Conservation (phyloP, 2,329 filamentous ascomycete genomes). For the Pseudogymnoascus sp. region DNA sequence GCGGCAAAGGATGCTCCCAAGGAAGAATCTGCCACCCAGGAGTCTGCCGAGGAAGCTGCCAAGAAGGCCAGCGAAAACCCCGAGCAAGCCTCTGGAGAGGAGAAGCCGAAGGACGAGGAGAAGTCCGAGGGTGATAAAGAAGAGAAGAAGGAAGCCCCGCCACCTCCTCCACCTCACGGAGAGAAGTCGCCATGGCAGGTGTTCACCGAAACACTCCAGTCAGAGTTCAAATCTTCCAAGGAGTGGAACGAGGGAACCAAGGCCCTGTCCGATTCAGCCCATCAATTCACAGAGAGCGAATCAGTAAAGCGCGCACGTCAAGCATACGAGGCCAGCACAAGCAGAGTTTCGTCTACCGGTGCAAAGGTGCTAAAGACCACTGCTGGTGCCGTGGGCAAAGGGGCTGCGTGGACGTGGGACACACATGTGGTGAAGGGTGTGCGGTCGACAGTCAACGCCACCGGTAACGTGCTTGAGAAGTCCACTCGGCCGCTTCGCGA, state of each 20-base stretch:
- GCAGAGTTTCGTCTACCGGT: constrained; percentile 70
- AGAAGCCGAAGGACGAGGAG: constrained; percentile 36
- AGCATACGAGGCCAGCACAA: constrained; percentile 80
- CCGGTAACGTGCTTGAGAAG: constrained; percentile 82
- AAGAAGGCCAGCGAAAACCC: constrained; percentile 32
- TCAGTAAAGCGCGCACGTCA: constrained; percentile 76
- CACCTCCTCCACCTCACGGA: constrained; percentile 90
- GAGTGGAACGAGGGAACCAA: constrained; percentile 99
- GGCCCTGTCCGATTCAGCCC: constrained; percentile 77
- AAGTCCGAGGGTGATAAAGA: constrained; percentile 39
- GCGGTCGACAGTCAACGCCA: constrained; percentile 74
- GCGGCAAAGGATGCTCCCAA: constrained; percentile 1
- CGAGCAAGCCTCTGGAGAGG: constrained; percentile 23
- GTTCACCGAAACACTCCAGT: constrained; percentile 91
- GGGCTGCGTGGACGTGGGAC: constrained; percentile 95
- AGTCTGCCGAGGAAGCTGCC: constrained; percentile 23
- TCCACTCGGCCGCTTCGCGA: constrained; percentile 90
- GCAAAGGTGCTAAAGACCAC: constrained; percentile 76
- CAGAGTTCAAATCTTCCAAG: constrained; percentile 92
- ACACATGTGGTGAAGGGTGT: constrained; percentile 87
- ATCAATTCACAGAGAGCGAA: constrained; percentile 90
- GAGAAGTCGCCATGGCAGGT: constrained; percentile 99
- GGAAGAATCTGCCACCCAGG: constrained; percentile 15
- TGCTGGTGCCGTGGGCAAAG: constrained; percentile 77
- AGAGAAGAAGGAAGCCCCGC: constrained; percentile 53